Evolutionary conservation across 2,329 filamentous ascomycete species (phyloP).

Genomic region (Huntiella decipiens): DNA sequence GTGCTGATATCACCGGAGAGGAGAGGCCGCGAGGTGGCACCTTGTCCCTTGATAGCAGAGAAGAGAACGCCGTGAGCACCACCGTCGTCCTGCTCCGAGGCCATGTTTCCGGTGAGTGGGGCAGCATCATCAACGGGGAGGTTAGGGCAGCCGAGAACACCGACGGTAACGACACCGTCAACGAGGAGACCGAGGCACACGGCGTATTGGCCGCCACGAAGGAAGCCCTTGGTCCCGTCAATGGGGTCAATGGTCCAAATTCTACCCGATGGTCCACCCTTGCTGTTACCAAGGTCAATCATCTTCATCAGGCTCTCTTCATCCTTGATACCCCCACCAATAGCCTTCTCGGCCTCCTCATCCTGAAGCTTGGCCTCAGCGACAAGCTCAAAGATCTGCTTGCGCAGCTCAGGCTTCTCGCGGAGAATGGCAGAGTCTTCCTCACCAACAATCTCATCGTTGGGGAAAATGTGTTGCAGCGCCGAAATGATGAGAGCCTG

Average conservation of each 20-base stretch:
- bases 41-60: conserved; percentile 60
- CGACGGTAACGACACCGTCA: conserved; percentile 83
- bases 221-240: conserved; percentile 92
- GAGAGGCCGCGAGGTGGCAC: conserved; percentile 63
- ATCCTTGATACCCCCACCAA: conserved; percentile 50
- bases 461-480: conserved; percentile 72
- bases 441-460: conserved; percentile 83
- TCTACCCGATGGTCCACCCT: conserved; percentile 53
- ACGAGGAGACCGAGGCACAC: conserved; percentile 85
- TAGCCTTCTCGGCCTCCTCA: conserved; percentile 37
- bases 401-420: conserved; percentile 45
- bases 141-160: conserved; percentile 89
- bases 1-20: conserved; percentile 31
- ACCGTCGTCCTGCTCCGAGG: conserved; percentile 52
- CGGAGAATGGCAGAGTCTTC: conserved; percentile 75
- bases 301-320: conserved; percentile 48
- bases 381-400: conserved; percentile 67
- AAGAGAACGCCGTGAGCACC: conserved; percentile 69
- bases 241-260: conserved; percentile 97
- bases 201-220: conserved; percentile 90
- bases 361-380: conserved; percentile 40
- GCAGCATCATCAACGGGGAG: conserved; percentile 65
- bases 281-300: conserved; percentile 49
- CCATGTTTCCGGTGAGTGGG: conserved; percentile 36
- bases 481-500: conserved; percentile 91